Evolutionary conservation across 2,329 filamentous ascomycete species (phyloP).

Genomic region (Pseudogymnoascus sp.): DNA sequence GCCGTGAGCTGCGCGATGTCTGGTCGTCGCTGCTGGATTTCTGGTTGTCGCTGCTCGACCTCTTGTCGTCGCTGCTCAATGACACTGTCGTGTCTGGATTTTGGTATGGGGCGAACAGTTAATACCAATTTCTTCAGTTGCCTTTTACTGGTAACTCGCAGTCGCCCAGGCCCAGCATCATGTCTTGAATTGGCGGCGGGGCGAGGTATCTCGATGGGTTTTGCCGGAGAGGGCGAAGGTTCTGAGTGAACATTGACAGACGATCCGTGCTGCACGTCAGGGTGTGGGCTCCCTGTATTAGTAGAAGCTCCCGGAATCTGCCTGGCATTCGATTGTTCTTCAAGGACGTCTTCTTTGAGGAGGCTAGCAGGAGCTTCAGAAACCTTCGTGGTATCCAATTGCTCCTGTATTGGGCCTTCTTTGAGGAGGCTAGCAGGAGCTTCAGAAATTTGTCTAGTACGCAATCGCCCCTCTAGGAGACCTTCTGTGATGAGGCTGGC

Average conservation of each 20-base stretch:
- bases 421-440: background rate
- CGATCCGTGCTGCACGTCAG: background rate
- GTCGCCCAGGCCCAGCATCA: background rate
- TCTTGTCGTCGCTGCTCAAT: too few relatives aligned
- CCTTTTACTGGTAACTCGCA: background rate
- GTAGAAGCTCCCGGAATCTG: background rate
- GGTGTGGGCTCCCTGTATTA: background rate
- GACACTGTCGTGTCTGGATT: too few relatives aligned
- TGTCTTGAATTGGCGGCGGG: background rate
- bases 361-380: background rate
- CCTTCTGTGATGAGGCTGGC: background rate
- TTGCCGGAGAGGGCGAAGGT: background rate
- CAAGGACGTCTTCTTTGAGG: background rate
- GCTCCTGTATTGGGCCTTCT: background rate
- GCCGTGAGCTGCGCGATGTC: conserved; percentile 57
- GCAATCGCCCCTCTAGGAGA: background rate
- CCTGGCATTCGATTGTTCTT: background rate
- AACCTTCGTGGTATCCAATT: background rate
- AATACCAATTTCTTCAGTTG: background rate
- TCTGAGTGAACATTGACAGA: background rate
- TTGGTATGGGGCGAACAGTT: too few relatives aligned
- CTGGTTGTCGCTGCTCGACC: too few relatives aligned
- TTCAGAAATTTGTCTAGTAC: background rate
- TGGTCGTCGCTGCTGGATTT: conserved; percentile 37
- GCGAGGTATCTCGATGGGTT: background rate